Evolutionary conservation across 1,284 basidiomycete species (phyloP), one percentile per base, ranked within the genome.

Genomic region (Rhizopogon parksii): DNA sequence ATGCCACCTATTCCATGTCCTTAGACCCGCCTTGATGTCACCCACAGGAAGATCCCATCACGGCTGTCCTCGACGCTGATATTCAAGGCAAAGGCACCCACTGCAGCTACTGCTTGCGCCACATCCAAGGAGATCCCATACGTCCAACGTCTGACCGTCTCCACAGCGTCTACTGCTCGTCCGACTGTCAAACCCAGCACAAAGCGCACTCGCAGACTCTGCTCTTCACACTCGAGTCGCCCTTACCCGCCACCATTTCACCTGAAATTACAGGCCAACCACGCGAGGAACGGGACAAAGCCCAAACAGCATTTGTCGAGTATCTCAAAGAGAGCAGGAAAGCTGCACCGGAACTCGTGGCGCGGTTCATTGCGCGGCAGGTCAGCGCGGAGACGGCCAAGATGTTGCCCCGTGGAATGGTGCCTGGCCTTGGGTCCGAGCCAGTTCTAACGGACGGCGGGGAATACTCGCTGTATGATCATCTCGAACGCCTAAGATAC

Each of bases 71-170:
- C 21, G 88, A 91, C 57, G 59, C 70, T 1, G 88, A 91, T 58
- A 68, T 91, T 11, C 77, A 86, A 67, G 71, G 70, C 36, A 74
- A 77, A 45, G 82, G 83, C 27, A 78, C 76, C 1, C 73, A 89
- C 57, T 91, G 88, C 62, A 76, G 79, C 11, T 79, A 87, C 58
- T 91, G 88, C 62, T 69, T 91, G 57, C 78, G 82, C 40, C 57
- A 64, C 43, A 72, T 89, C 47, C 62, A 72, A 27, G 71, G 64
- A 48, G 65, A 66, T 46, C 69, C 74, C 11, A 64, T 85, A 50
- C 66, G 64, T 52, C 68, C 74, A 4, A 69, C 76, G 4, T 65
- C 66, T 27, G 81, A 83, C 57, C 75, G 76, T 25, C 72, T 87
- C 46, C 59, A 68, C 32, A 76, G 82, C 9, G 73, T 74, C 1